Percentiles rank a stretch among this genome's conserved stretches.
Conservation (phyloP, 805 yeast genomes). For the Ogataea ganodermae region DNA sequence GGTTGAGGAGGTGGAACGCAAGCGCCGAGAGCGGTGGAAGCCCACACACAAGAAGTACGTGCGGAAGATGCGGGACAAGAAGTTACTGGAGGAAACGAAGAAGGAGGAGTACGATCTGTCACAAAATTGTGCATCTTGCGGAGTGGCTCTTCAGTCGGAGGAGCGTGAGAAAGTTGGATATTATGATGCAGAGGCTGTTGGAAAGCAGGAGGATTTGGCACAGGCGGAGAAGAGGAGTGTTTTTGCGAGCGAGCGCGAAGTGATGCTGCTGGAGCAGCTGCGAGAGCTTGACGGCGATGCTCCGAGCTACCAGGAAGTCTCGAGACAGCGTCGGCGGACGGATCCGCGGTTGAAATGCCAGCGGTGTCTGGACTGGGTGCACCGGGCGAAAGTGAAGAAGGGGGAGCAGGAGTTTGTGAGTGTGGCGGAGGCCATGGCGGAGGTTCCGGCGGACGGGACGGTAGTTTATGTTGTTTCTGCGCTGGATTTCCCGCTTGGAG, state of each 20-base stretch:
- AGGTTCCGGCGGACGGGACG: slow-evolving; percentile 46
- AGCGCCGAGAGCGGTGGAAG: neutral
- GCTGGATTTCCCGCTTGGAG: slow-evolving; percentile 69
- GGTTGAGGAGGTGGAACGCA: neutral
- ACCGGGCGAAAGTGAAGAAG: slow-evolving; percentile 42
- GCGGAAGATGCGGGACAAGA: slow-evolving; percentile 4
- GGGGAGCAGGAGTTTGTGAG: slow-evolving; percentile 38
- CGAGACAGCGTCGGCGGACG: neutral
- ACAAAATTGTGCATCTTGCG: slow-evolving; percentile 55
- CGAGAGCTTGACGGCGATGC: slow-evolving; percentile 11
- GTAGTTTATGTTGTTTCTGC: slow-evolving; percentile 66
- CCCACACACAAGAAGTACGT: neutral
- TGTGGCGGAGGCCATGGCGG: slow-evolving; percentile 33
- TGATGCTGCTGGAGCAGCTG: slow-evolving; percentile 11
- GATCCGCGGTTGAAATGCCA: slow-evolving; percentile 43
- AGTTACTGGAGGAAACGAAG: neutral
- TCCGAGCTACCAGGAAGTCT: slow-evolving; percentile 9
- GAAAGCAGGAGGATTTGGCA: neutral
- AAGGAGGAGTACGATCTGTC: neutral
- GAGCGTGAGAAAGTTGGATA: slow-evolving; percentile 45
- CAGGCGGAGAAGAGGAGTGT: neutral
- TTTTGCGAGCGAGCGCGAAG: slow-evolving; percentile 12
- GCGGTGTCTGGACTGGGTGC: slow-evolving; percentile 56
- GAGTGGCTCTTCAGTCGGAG: slow-evolving; percentile 48
- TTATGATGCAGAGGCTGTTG: slow-evolving; percentile 28